phyloP scores from a whole-genome alignment of 306 rosid species.

The Quercus variabilis region DNA sequence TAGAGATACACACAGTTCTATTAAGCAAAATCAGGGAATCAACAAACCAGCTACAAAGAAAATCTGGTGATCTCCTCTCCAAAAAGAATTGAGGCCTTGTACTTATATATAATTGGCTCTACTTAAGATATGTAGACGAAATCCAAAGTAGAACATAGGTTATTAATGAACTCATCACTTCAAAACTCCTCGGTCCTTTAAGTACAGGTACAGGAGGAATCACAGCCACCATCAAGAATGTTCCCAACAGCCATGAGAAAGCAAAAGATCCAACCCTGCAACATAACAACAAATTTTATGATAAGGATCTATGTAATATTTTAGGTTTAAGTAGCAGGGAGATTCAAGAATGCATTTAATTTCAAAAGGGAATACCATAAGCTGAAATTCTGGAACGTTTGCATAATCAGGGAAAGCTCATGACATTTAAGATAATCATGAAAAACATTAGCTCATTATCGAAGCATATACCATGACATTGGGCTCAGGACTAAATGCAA shows the following conservation, averaged over 20 bases:
- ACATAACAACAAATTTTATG: constrained; percentile 23
- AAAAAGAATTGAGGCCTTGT: constrained; percentile 44
- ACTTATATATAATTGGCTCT: constrained; percentile 8
- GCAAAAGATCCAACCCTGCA: constrained; percentile 86
- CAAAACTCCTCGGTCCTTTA: constrained; percentile 84
- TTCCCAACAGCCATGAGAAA: constrained; percentile 89
- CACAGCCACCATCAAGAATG: constrained; percentile 95
- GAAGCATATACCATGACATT: neutral
- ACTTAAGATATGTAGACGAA: constrained; percentile 83
- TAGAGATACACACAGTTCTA: neutral
- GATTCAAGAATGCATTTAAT: constrained; percentile 2
- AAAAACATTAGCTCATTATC: neutral
- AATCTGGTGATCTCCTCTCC: constrained; percentile 13
- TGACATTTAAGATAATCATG: neutral
- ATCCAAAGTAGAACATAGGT: constrained; percentile 76
- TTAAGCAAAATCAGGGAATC: constrained; percentile 9
- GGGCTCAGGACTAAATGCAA: neutral
- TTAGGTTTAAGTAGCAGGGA: neutral
- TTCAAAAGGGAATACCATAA: neutral
- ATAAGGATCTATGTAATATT: neutral
- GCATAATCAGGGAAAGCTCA: neutral
- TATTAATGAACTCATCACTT: constrained; percentile 78
- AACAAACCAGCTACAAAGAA: neutral
- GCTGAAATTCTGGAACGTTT: neutral
- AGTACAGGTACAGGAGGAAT: constrained; percentile 74